Percentiles rank a stretch among this genome's conserved stretches.
phyloP scores from a whole-genome alignment of 2,329 filamentous ascomycete genomes.

The Leptographium procerum region DNA sequence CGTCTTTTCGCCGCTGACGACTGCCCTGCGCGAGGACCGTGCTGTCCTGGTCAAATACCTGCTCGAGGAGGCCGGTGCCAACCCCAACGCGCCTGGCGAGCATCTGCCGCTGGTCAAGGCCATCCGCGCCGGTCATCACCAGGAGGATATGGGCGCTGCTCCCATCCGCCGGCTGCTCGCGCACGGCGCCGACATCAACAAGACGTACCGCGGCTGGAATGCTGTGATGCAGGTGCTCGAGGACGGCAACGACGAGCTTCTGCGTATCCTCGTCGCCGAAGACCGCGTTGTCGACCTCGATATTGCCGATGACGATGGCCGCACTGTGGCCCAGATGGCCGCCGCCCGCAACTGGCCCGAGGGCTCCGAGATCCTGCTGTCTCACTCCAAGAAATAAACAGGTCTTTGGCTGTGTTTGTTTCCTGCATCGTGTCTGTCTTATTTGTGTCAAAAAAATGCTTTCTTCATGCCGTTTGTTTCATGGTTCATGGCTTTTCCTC shows the following conservation, averaged over 20 bases:
- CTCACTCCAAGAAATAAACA: constrained; percentile 2
- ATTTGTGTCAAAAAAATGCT: too few relatives aligned
- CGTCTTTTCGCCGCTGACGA: constrained; percentile 43
- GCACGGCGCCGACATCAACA: constrained; percentile 56
- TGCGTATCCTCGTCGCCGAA: constrained; percentile 36
- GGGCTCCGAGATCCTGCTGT: constrained; percentile 33
- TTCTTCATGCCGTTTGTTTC: neutral
- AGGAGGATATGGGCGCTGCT: constrained; percentile 49
- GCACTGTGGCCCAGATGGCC: constrained; percentile 43
- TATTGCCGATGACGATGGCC: constrained; percentile 16
- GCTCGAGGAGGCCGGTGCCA: constrained; percentile 13
- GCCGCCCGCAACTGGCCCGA: constrained; percentile 47
- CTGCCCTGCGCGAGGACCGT: constrained; percentile 25
- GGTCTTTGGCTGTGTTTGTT: neutral
- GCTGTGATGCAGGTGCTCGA: constrained; percentile 54
- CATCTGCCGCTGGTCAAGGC: constrained; percentile 62
- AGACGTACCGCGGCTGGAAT: constrained; percentile 55
- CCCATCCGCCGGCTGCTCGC: constrained; percentile 39
- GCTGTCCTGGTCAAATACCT: constrained; percentile 41
- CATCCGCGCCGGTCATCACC: constrained; percentile 43
- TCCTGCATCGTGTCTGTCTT: neutral
- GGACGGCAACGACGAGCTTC: constrained; percentile 44
- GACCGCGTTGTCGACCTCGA: constrained; percentile 14
- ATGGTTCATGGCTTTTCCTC: too few relatives aligned
- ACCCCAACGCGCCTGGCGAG: constrained; percentile 41